Base-by-base conservation (phyloP, 116 monocot species). In the Trichopus zeylanicus region DNA sequence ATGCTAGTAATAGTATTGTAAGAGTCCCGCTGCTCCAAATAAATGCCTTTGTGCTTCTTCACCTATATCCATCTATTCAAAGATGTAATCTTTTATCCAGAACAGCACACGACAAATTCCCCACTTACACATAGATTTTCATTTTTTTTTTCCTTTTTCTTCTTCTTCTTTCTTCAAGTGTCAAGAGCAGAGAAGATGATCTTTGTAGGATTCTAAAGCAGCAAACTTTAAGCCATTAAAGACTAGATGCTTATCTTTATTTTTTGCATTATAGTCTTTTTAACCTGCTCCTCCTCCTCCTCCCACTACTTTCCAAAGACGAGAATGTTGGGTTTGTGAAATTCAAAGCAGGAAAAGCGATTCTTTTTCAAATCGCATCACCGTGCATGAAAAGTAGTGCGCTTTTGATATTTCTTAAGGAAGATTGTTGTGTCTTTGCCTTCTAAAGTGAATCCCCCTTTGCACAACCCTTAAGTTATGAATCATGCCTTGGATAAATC, bases 191-290 rank as follows among this genome's bases (percentile, higher is more conserved):
- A 58, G 68, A 72, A 75, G 77, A 59, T 78, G n/a, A 75, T 75
- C 81, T 81, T 81, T 74, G 30, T 53, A 69, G 64, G 77, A 81
- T 81, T 78, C 74, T 69, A 81, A 72, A 78, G 86, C 72, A 71
- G 11, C 48, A n/a, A 68, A 65, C 68, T 81, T 86, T 72, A 66
- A 46, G 66, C 66, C 69, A 65, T 69, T 65, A 85, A 77, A 25
- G 11, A 62, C 59, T 59, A 60, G 73, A 81, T 86, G 77, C 85
- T 81, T 86, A 74, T 74, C 74, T 81, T 74, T 86, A 67, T 64
- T 56, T 46, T 67, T 49, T 42, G 42, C n/a, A 42, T 42, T 74
- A 55, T 66, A 73, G 64, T 74, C 77, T 74, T 81, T 81, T 71
- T 53, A 48, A 31, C 26, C 28, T 49, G 34, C 34, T 35, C 7